Percentiles rank a stretch among this genome's conserved stretches.
These are phyloP conservation scores for Daldinia childiae DNA, from an alignment of 495 filamentous ascomycete genomes.

Conservation along the genomic window DNA sequence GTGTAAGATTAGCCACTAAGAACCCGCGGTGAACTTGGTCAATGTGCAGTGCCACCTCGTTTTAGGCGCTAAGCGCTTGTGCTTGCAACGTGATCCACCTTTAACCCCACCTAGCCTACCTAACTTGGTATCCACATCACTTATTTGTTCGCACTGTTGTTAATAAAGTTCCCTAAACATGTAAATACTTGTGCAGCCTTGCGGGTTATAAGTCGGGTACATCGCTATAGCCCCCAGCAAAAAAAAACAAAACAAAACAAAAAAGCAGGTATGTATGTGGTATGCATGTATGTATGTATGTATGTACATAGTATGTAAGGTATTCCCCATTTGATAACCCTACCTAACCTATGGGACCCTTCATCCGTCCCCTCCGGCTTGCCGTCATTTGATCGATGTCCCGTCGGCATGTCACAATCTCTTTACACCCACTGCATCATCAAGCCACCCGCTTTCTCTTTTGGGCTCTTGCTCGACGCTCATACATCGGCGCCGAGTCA, in stretches of 20 bases:
- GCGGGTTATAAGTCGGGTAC: not conserved
- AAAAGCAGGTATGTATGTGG: not conserved
- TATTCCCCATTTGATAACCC: too few species aligned
- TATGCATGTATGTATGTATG: not conserved
- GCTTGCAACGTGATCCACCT: slow-evolving; percentile 28
- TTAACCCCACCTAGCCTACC: slow-evolving; percentile 30
- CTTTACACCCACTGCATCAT: slow-evolving; percentile 24
- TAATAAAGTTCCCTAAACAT: slow-evolving; percentile 3
- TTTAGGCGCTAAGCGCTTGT: slow-evolving; percentile 41
- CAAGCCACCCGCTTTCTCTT: slow-evolving; percentile 40
- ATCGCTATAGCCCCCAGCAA: slow-evolving; percentile 8
- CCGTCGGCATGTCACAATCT: slow-evolving; percentile 44
- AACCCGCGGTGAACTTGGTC: slow-evolving; percentile 13
- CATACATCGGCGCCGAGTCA: slow-evolving; percentile 28
- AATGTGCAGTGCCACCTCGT: slow-evolving; percentile 38
- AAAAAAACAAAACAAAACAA: not conserved
- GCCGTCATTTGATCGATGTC: slow-evolving; percentile 37
- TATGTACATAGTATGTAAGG: not conserved
- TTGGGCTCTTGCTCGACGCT: slow-evolving; percentile 33
- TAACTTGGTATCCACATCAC: slow-evolving; percentile 29
- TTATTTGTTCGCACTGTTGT: slow-evolving; percentile 31
- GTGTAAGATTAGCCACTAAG: slow-evolving; percentile 29
- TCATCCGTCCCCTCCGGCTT: slow-evolving; percentile 40
- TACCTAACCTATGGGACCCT: not conserved
- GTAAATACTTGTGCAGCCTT: slow-evolving; percentile 17